A percentile compares a stretch with the other conserved stretches of the same genome.
Evolutionary conservation across 306 rosid genomes (phyloP).

Genomic region (Pyrus betulifolia): DNA sequence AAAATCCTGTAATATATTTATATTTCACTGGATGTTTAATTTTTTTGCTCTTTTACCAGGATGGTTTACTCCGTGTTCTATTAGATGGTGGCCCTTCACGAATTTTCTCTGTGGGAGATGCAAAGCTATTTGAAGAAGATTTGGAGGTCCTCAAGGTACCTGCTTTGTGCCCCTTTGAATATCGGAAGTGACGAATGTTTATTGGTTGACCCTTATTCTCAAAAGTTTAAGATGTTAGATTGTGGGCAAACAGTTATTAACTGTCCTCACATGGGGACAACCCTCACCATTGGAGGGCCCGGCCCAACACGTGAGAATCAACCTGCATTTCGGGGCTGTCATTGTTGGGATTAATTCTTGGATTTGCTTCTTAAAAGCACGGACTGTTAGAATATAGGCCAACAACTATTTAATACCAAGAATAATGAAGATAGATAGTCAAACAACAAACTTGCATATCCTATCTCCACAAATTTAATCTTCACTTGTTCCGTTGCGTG

Average conservation of each 20-base stretch:
- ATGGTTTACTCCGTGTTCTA: slow-evolving; percentile 86
- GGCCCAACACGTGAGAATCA: neutral
- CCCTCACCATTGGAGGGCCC: neutral
- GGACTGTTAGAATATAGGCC: neutral
- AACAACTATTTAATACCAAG: neutral
- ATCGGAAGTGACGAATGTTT: neutral
- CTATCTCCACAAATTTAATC: neutral
- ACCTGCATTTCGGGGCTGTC: neutral
- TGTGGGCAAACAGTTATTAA: neutral
- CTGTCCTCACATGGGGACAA: neutral
- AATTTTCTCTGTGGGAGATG: slow-evolving; percentile 56
- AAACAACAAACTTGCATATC: neutral
- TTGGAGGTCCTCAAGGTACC: slow-evolving; percentile 84
- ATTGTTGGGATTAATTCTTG: neutral
- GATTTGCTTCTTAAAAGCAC: neutral
- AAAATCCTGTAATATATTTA: neutral
- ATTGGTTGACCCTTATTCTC: neutral
- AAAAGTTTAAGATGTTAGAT: neutral
- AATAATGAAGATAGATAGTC: neutral
- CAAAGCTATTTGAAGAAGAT: slow-evolving; percentile 87
- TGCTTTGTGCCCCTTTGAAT: slow-evolving; percentile 7
- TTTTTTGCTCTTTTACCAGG: slow-evolving; percentile 36
- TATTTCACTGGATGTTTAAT: neutral
- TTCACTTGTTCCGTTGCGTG: neutral
- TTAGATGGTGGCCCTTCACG: slow-evolving; percentile 89